A percentile compares a stretch with the other conserved stretches of the same genome.
These are phyloP conservation scores for Colletotrichum lini DNA, from an alignment of 2,329 filamentous ascomycete species.

Conservation along the genomic window DNA sequence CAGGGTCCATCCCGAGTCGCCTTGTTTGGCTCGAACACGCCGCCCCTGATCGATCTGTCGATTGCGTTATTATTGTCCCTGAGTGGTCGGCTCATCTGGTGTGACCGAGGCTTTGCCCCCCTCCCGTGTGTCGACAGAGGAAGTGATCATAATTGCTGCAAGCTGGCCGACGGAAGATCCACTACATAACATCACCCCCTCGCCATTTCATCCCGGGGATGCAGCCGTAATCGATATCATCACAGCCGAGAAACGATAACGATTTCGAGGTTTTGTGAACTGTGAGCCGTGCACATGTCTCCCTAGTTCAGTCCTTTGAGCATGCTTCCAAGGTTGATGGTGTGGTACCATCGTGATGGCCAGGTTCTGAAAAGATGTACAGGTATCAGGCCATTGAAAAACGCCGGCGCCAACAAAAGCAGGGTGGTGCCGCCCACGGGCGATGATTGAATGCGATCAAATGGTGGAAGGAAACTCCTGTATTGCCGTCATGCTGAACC, in stretches of 20 bases:
- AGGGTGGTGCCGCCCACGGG: conserved; percentile 6
- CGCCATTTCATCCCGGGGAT: background rate
- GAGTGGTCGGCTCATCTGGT: conserved; percentile 28
- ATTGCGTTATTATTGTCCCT: conserved; percentile 2
- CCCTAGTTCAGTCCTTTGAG: background rate
- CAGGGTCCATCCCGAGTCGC: conserved; percentile 23
- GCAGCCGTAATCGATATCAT: conserved; percentile 1
- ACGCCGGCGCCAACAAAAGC: conserved; percentile 17
- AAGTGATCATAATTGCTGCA: conserved; percentile 5
- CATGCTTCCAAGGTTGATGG: background rate
- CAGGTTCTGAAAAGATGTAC: background rate
- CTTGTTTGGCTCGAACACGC: conserved; percentile 17
- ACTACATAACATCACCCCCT: background rate
- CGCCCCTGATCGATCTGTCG: conserved; percentile 25
- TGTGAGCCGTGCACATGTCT: background rate
- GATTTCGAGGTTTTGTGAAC: background rate
- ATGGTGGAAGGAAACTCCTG: conserved; percentile 12
- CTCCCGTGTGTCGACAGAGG: conserved; percentile 20
- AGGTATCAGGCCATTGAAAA: conserved; percentile 24
- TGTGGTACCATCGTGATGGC: background rate
- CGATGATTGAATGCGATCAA: background rate
- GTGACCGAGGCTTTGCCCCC: conserved; percentile 11
- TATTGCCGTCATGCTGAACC: background rate
- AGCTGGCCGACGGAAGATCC: conserved; percentile 14
- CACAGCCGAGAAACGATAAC: background rate